Base-by-base conservation (phyloP, 2,329 filamentous ascomycete genomes). In the Leptographium flavum region DNA sequence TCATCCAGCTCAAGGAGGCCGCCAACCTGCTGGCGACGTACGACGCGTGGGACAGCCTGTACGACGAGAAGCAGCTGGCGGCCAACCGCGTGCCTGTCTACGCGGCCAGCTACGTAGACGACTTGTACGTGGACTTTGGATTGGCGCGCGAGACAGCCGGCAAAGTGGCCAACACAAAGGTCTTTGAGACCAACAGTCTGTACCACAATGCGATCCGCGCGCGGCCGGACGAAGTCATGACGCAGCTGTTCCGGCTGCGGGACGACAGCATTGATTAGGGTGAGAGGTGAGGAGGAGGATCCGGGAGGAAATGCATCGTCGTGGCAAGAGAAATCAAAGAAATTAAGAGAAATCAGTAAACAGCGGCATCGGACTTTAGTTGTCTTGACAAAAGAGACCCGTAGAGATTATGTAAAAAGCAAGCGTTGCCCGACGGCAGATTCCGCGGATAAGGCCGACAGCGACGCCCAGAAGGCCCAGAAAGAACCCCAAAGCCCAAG, bases 51-150 rank as follows among this genome's bases (percentile, higher is more conserved):
- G 74, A 81, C 2, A 64, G 68, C 0, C 68, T 95, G 5, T 95
- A 94, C 59, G 76, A 94, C 56, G 67, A 76, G 50, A 73, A 75
- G 44, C 81, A 84, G 60, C 68, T 95, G 40, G 72, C 70, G 17
- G 74, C 71, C 54, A 95, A 95, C 55, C 70, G 79, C 47, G 85
- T 95, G 0, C 88, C 90, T 0, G 78, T 94, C 0, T 95, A 92
- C 56, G 83, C 87, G 1, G 86, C 84, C 1, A 82, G 78, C 2
- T 96, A 83, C 54, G 60, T 86, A 5, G 82, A 94, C 50, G 87
- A 94, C 58, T 92, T 95, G 84, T 95, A 93, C 56, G 88, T 96
- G 27, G 83, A 93, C 56, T 83, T 76, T 53, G 76, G 76, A 7
- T 65, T 87, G 45, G 82, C 84, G 9, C 71, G 75, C 54, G 76